phyloP scores from a whole-genome alignment of 2,329 filamentous ascomycete genomes.

The Aureobasidium sp. region DNA sequence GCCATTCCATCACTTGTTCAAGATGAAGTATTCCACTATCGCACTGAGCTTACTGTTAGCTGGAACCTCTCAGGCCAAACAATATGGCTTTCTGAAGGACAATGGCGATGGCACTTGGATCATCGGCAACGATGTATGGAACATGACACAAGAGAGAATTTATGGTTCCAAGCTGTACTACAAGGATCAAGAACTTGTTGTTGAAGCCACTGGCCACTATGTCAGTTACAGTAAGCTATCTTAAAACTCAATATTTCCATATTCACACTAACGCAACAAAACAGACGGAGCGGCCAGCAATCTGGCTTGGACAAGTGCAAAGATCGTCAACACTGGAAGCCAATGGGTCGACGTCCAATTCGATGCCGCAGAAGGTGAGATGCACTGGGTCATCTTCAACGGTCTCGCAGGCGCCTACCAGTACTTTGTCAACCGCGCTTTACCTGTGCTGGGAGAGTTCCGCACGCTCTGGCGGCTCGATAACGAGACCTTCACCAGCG shows the following conservation, averaged over 20 bases:
- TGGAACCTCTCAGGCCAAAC: neutral
- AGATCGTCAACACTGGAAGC: conserved; percentile 32
- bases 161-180: conserved; percentile 35
- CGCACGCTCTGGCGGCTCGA: conserved; percentile 43
- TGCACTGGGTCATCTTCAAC: conserved; percentile 45
- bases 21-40: neutral
- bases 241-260: too few species aligned
- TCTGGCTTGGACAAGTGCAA: conserved; percentile 40
- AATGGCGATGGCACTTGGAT: conserved; percentile 28
- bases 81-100: conserved; percentile 24
- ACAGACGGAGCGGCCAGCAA: conserved; percentile 40
- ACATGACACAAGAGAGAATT: conserved; percentile 31
- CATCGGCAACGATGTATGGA: conserved; percentile 35
- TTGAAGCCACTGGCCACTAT: conserved; percentile 34
- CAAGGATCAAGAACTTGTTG: conserved; percentile 34
- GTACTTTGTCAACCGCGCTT: conserved; percentile 44
- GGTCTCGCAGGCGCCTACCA: conserved; percentile 46
- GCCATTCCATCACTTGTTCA: neutral
- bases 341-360: conserved; percentile 43
- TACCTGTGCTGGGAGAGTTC: conserved; percentile 42
- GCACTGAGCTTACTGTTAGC: neutral
- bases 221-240: conserved; percentile 35
- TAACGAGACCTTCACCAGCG: conserved; percentile 40
- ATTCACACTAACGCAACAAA: neutral
- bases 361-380: conserved; percentile 38